phyloP scores from a whole-genome alignment of 2,329 filamentous ascomycete genomes.

The Botrytis galanthina region DNA sequence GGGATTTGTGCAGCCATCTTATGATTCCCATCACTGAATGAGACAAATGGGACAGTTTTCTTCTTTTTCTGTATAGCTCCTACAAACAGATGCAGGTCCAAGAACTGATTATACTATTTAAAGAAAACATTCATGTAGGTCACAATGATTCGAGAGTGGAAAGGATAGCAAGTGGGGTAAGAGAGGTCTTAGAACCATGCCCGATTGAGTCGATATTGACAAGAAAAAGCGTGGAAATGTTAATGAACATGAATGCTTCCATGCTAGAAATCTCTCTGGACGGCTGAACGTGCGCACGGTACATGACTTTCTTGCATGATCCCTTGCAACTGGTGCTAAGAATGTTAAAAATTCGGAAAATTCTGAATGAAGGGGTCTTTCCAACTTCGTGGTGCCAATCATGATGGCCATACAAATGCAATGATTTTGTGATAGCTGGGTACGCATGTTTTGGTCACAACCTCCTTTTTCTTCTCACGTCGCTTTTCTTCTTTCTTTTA shows the following conservation, averaged over 20 bases:
- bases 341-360: not conserved
- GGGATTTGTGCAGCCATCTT: constrained; percentile 12
- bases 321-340: not conserved
- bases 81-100: not conserved
- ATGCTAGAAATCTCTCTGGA: not conserved
- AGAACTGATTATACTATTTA: constrained; percentile 3
- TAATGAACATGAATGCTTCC: not conserved
- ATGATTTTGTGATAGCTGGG: not conserved
- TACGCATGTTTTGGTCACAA: constrained; percentile 9
- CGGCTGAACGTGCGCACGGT: not conserved
- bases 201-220: not conserved
- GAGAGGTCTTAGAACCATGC: constrained; percentile 5
- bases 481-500: not conserved
- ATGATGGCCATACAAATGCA: not conserved
- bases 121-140: not conserved
- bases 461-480: not conserved
- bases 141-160: constrained; percentile 3
- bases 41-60: not conserved
- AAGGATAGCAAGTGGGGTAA: not conserved
- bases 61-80: not conserved
- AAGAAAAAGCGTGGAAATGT: constrained; percentile 2
- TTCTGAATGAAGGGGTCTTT: not conserved
- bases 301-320: not conserved
- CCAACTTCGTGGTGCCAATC: constrained; percentile 2
- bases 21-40: constrained; percentile 17